Base-by-base conservation (phyloP, 345 rosid genomes). In the Populus ilicifolia region DNA sequence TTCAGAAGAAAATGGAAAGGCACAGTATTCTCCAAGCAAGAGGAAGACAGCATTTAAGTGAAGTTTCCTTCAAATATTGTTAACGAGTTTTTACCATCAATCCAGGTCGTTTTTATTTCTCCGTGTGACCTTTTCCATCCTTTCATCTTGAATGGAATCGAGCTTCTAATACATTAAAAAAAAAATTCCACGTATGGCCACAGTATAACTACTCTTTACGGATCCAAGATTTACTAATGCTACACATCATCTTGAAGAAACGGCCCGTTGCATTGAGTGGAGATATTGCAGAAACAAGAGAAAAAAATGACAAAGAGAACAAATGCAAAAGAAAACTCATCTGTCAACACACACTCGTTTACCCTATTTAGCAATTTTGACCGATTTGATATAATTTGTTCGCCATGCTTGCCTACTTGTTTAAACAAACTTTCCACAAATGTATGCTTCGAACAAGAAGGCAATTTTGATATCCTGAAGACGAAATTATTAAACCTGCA, bases 341-440 rank as follows among this genome's bases (percentile, higher is more conserved):
- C 69, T 65, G 16, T 38, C 25, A 30, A 21, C 39, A 56, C 39
- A 56, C 14, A 39, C 30, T 41, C 30, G 20, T 29, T 39, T 71
- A 92, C 97, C 90, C 83, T 87, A 29, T 68, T 84, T n/a, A 85
- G 82, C 77, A 89, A 76, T 85, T 85, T 87, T 7, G 90, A 82
- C 76, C 81, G 83, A 67, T 78, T 88, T 14, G 86, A 77, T 59
- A 79, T 81, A 78, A 88, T 81, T 66, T 80, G 75, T 30, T 56
- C 17, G 4, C 78, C 85, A 78, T 63, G 81, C 30, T 74, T 81
- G 7, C 82, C 84, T 30, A 82, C 83, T 83, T 85, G 85, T 48
- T 80, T 85, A 11, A 86, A 70, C 74, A 86, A 17, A 78, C 85
- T 82, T 17, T 87, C 85, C 2, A 88, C 71, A 71, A 82, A 84